Base-by-base conservation (phyloP, 73 alveolate genomes). In the Paramecium pentaurelia region DNA sequence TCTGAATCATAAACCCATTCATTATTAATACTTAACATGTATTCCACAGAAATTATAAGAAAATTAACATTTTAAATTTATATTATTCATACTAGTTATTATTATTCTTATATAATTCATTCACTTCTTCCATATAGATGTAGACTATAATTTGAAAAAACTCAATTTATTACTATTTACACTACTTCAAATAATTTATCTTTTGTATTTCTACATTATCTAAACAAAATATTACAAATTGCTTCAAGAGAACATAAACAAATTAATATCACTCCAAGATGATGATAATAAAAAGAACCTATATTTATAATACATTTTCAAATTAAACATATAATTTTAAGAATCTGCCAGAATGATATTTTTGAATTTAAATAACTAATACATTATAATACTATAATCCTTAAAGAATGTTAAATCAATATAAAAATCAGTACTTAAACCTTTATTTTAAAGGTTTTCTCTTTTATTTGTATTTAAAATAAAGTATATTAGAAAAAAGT, bases 41-140 rank as follows among this genome's bases (percentile, higher is more conserved):
- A 9, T 34, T 27, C 84, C 84, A 64, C 84, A 64, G 84, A 64
- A 64, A 64, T 64, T 64, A 64, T 64, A 64, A 64, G 84, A 64
- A 64, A 64, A 64, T 32, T 64, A 28, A 64, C 51, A 64, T 64
- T 64, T 64, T 32, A 64, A 64, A 64, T 32, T 64, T 32, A 64
- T 34, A 28, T 64, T 3, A 64, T 64, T 12, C 27, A 25, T 64
- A 25, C 32, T 12, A 14, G 25, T 54, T 18, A 18, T 20, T 18
- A 54, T 54, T 54, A 54, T 54, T 54, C 70, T 54, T 54, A 22
- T 54, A 54, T 54, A 0, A 54, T 18, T 54, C 70, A 5, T 3
- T 16, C 11, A 54, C 34, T 18, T 4, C 4, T 18, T 54, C 36
- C 36, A 54, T 18, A 54, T 18, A 54, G n/a, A 2, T 49, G 28